These are phyloP conservation scores for Lasiodiplodia sp. DNA, from an alignment of 2,329 filamentous ascomycete species.

Conservation along the genomic window DNA sequence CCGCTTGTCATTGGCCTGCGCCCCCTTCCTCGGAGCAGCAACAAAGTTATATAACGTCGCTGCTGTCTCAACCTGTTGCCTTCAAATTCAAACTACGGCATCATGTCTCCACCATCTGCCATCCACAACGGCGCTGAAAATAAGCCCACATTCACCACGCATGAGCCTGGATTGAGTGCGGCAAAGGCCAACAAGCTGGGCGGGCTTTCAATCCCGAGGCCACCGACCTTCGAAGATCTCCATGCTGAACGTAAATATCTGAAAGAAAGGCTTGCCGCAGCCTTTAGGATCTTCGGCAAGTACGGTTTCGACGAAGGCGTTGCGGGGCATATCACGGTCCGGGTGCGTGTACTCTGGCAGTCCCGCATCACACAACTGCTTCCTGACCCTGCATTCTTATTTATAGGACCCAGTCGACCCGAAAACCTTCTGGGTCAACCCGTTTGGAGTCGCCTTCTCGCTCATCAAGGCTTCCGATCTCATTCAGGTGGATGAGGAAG, in stretches of 20 bases:
- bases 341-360: conserved; percentile 43
- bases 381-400: not conserved
- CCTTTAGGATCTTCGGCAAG: conserved; percentile 50
- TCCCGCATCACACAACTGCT: not conserved
- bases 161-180: conserved; percentile 43
- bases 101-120: conserved; percentile 23
- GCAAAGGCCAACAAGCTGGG: conserved; percentile 37
- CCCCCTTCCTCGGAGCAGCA: not conserved
- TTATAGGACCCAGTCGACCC: conserved; percentile 63
- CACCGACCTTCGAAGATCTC: conserved; percentile 47
- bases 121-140: conserved; percentile 18
- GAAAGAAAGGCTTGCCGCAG: conserved; percentile 48
- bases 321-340: conserved; percentile 69
- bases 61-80: not conserved
- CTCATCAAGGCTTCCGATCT: conserved; percentile 70
- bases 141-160: conserved; percentile 40
- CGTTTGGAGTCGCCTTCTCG: conserved; percentile 68
- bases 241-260: conserved; percentile 48
- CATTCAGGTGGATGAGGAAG: conserved; percentile 69
- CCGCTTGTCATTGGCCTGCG: not conserved
- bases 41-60: not conserved
- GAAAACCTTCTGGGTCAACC: conserved; percentile 71
- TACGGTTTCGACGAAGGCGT: conserved; percentile 55
- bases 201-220: conserved; percentile 36
- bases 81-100: not conserved